These are phyloP conservation scores for Auricularia sp. DNA, from an alignment of 768 basidiomycete genomes.

Conservation along the genomic window DNA sequence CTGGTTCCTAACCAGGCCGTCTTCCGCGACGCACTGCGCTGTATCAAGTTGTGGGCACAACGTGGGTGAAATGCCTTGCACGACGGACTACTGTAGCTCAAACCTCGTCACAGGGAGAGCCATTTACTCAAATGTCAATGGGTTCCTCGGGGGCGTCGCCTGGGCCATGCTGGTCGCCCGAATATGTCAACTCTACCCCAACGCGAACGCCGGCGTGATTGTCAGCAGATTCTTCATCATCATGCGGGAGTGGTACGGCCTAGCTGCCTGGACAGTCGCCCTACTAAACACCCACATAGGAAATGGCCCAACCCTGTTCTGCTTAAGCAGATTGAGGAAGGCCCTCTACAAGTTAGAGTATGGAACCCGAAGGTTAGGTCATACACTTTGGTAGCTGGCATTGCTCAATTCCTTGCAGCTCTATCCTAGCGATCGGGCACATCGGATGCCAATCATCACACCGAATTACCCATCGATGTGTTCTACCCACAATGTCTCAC, in stretches of 20 bases:
- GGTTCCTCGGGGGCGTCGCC: constrained; percentile 94
- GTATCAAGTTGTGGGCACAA: constrained; percentile 97
- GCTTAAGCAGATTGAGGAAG: constrained; percentile 92
- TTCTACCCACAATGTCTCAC: constrained; percentile 94
- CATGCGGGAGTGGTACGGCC: constrained; percentile 85
- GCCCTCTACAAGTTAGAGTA: constrained; percentile 83
- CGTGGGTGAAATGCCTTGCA: constrained; percentile 37
- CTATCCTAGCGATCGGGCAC: constrained; percentile 86
- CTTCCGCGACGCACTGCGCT: constrained; percentile 88
- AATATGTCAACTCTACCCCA: constrained; percentile 97
- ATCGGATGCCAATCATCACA: constrained; percentile 98
- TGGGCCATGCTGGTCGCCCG: constrained; percentile 99
- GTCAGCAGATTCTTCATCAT: constrained; percentile 98
- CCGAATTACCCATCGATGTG: constrained; percentile 99
- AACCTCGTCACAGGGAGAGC: constrained; percentile 56
- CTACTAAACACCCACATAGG: constrained; percentile 36
- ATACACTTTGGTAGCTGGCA: neutral
- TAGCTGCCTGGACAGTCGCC: neutral
- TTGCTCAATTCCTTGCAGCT: constrained; percentile 36
- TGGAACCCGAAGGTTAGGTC: constrained; percentile 89
- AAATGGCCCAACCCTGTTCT: constrained; percentile 98
- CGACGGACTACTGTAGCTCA: constrained; percentile 1
- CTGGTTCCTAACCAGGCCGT: constrained; percentile 90
- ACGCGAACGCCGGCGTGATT: constrained; percentile 85
- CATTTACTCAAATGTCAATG: constrained; percentile 96